Conservation (phyloP, 2,329 filamentous ascomycete species). For the Malbranchea cinnamomea region DNA sequence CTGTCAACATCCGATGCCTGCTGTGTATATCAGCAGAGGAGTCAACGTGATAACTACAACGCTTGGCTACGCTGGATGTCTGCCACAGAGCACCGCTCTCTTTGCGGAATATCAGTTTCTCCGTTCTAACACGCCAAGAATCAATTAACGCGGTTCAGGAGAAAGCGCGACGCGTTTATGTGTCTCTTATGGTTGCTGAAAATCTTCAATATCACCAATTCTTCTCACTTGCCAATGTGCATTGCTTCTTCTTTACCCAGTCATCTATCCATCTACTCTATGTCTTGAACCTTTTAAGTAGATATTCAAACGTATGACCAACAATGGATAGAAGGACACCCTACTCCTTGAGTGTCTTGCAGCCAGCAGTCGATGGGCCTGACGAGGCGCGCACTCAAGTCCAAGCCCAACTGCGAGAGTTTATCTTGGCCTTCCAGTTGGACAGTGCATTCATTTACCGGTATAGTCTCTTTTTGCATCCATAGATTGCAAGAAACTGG, state of each 20-base stretch:
- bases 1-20: background rate
- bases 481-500: background rate
- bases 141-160: conserved; percentile 25
- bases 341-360: conserved; percentile 71
- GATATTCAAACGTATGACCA: conserved; percentile 12
- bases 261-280: conserved; percentile 8
- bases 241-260: too few species aligned
- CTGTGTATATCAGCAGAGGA: conserved; percentile 1
- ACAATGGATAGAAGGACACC: conserved; percentile 84
- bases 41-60: too few species aligned
- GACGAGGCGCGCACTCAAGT: conserved; percentile 57
- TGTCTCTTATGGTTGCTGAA: conserved; percentile 11
- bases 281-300: conserved; percentile 8
- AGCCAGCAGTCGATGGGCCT: conserved; percentile 47
- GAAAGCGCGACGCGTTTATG: conserved; percentile 19
- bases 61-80: background rate
- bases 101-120: conserved; percentile 1
- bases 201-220: conserved; percentile 8
- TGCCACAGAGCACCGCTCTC: conserved; percentile 3
- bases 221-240: too few species aligned
- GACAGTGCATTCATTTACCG: conserved; percentile 93
- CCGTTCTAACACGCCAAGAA: conserved; percentile 10
- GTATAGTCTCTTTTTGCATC: conserved; percentile 32
- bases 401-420: conserved; percentile 69
- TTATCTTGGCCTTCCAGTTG: conserved; percentile 84